Conservation (phyloP, 768 basidiomycete genomes). For the Pleurotus eryngii region DNA sequence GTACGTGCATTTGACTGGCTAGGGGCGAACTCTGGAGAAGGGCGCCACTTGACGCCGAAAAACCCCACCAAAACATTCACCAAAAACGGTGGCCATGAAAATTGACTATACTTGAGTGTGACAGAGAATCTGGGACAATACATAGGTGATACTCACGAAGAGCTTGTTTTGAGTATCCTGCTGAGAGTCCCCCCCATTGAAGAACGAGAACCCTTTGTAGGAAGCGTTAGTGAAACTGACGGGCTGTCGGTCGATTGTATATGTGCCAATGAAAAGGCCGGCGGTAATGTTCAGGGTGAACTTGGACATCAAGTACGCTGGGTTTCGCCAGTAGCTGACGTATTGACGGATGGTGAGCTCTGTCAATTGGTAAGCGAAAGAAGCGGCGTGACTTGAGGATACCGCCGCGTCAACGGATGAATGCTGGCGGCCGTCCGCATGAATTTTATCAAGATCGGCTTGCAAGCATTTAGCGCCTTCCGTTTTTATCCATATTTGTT, state of each 20-base stretch:
- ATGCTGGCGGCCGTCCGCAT: slow-evolving; percentile 42
- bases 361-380: slow-evolving; percentile 47
- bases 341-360: slow-evolving; percentile 43
- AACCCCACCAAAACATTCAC: neutral
- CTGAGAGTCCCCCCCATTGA: slow-evolving; percentile 46
- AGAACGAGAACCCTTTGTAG: slow-evolving; percentile 53
- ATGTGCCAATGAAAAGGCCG: slow-evolving; percentile 46
- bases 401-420: slow-evolving; percentile 34
- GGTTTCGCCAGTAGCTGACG: slow-evolving; percentile 50
- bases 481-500: slow-evolving; percentile 50
- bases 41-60: too few species aligned
- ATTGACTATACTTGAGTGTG: slow-evolving; percentile 34
- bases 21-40: slow-evolving; percentile 38
- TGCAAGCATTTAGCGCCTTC: slow-evolving; percentile 36
- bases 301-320: slow-evolving; percentile 61
- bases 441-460: slow-evolving; percentile 43
- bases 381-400: slow-evolving; percentile 46
- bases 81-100: slow-evolving; percentile 51
- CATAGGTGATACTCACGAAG: slow-evolving; percentile 41
- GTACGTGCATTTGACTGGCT: slow-evolving; percentile 61
- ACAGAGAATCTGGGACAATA: slow-evolving; percentile 9
- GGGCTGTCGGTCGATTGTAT: too few species aligned
- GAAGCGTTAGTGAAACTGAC: too few species aligned
- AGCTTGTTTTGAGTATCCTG: slow-evolving; percentile 65
- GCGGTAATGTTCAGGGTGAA: slow-evolving; percentile 48